These are phyloP conservation scores for Abelmoschus esculentus DNA, from an alignment of 345 rosid species.

Conservation along the genomic window DNA sequence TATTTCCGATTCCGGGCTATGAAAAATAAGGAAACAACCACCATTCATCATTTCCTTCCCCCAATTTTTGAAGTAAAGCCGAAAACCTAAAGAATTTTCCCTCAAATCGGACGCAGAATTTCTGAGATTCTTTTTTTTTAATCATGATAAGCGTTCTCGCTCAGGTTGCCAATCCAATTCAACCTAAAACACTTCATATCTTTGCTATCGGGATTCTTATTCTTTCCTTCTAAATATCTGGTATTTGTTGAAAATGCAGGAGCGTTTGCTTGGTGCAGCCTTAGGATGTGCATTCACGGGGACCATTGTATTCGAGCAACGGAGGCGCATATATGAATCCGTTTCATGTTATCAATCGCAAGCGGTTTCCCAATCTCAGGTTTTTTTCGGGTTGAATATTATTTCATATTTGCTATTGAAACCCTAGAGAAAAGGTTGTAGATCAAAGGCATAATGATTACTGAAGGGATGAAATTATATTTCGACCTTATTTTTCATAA, in stretches of 20 bases:
- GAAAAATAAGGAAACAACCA: no score
- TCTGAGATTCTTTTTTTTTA: no score
- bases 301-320: slow-evolving; percentile 55
- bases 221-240: background rate
- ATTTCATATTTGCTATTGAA: no score
- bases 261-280: slow-evolving; percentile 70
- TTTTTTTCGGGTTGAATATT: background rate
- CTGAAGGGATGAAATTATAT: no score
- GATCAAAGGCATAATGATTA: no score
- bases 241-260: background rate
- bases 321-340: slow-evolving; percentile 53
- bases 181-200: background rate
- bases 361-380: slow-evolving; percentile 57
- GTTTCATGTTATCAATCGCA: slow-evolving; percentile 36
- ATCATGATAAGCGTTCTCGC: slow-evolving; percentile 61
- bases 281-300: slow-evolving; percentile 58
- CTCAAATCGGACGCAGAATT: no score
- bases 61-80: no score
- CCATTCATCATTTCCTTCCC: no score
- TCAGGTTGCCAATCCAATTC: slow-evolving; percentile 26
- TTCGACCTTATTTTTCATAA: no score
- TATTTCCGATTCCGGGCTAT: no score
- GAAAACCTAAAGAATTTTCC: no score
- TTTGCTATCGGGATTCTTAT: background rate
- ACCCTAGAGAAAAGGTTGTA: no score